Evolutionary conservation across 441 rosid genomes (phyloP), one percentile per base, ranked within the genome.

Genomic region (Pelargonium myrrhifolium): DNA sequence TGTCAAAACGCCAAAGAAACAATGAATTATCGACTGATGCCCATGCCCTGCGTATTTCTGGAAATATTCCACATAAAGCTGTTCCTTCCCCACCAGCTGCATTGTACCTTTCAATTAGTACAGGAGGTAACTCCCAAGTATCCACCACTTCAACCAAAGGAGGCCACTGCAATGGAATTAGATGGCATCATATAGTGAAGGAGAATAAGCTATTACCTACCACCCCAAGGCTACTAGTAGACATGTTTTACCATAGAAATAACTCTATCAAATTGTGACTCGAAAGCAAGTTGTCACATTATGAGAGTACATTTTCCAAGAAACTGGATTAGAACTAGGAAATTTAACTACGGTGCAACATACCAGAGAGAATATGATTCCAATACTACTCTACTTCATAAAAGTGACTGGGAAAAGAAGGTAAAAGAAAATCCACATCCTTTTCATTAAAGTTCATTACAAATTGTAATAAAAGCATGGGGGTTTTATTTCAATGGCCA

Each of bases 71-170:
- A 66, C 99, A 94, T 40, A 94, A 70, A 56, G 99, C 99, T 10
- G 92, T 92, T 49, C 98, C 99, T 80, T 94, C 99, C 17, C 99
- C 98, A 2, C 97, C 97, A 28, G 99, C 93, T 14, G 94, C 86
- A 72, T 92, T 94, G 61, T 92, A 94, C 69, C 94, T 87, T 77
- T 92, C 96, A 61, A 94, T 78, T 47, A 94, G 91, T 11, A 86
- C 89, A 20, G 89, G 71, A 72, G 99, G 99, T 68, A 92, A 78
- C 69, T 92, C 98, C 90, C 91, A 79, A 7, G 91, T 89, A 69
- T 92, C 93, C 17, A 68, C 88, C 56, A 94, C 86, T 81, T 92
- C 99, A 31, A 87, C 75, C 75, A 88, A 70, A 67, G 99, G 94
- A 64, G 99, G 98, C 98, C 99, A 92, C 97, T 93, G 86, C 80